Percentiles rank a stretch among this genome's conserved stretches.
Evolutionary conservation across 106 monocot genomes (phyloP).

Genomic region (Hemerocallis citrina): DNA sequence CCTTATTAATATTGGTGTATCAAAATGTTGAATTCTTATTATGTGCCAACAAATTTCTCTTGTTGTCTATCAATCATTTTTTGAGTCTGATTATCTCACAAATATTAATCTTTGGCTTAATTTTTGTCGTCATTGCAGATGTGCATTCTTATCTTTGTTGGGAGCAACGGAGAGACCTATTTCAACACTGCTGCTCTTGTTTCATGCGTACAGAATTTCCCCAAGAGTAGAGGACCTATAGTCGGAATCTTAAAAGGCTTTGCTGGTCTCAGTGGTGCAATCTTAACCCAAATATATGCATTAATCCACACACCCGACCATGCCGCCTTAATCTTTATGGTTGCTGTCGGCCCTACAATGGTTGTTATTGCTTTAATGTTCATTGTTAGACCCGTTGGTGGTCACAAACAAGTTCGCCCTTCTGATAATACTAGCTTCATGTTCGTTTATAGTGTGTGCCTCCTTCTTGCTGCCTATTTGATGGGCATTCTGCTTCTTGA

Average conservation of each 20-base stretch:
- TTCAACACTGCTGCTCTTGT: slow-evolving; percentile 87
- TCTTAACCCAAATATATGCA: slow-evolving; percentile 67
- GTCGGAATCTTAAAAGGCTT: slow-evolving; percentile 89
- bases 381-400: slow-evolving; percentile 66
- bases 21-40: no score
- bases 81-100: no score
- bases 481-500: slow-evolving; percentile 71
- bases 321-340: slow-evolving; percentile 63
- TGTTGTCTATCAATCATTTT: no score
- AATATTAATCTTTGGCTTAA: no score
- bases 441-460: slow-evolving; percentile 56
- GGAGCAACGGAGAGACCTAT: slow-evolving; percentile 85
- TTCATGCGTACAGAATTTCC: slow-evolving; percentile 86
- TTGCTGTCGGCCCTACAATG: slow-evolving; percentile 75
- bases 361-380: slow-evolving; percentile 72
- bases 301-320: slow-evolving; percentile 50
- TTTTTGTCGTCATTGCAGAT: slow-evolving; percentile 69
- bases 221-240: slow-evolving; percentile 69
- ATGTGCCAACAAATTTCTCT: no score
- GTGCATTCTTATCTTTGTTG: slow-evolving; percentile 76
- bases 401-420: slow-evolving; percentile 66
- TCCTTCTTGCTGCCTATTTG: slow-evolving; percentile 67
- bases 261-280: slow-evolving; percentile 81
- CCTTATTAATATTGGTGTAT: no score
- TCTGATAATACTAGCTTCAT: slow-evolving; percentile 59